Conservation (phyloP, 352 stramenopile species). For the Pythium folliculosum region DNA sequence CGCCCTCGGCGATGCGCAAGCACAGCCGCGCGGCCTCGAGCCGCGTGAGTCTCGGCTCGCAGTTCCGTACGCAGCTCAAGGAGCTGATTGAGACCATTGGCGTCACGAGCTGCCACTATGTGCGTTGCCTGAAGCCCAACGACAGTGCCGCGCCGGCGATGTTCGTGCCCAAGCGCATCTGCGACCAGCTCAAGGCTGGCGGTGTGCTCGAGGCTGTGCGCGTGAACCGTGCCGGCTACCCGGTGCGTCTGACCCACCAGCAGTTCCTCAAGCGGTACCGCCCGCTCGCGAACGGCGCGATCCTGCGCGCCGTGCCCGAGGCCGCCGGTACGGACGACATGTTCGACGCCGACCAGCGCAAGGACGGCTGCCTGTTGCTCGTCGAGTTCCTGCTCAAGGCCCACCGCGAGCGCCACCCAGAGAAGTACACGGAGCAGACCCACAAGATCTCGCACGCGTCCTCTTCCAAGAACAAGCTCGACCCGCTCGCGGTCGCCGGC, state of each 20-base stretch:
- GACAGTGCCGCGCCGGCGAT: constrained; percentile 88
- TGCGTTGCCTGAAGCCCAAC: constrained; percentile 99
- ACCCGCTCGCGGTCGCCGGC: constrained; percentile 45
- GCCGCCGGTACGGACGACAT: constrained; percentile 44
- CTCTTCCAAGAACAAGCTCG: constrained; percentile 44
- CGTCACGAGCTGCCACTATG: constrained; percentile 95
- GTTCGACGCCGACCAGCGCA: constrained; percentile 59
- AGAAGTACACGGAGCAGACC: constrained; percentile 31
- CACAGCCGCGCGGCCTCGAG: constrained; percentile 35
- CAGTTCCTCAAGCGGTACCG: constrained; percentile 92
- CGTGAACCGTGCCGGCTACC: constrained; percentile 97
- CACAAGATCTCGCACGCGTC: constrained; percentile 25
- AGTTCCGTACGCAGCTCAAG: constrained; percentile 93
- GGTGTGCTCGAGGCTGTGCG: constrained; percentile 99
- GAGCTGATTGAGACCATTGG: constrained; percentile 94
- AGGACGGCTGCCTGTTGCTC: constrained; percentile 52
- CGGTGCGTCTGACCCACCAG: constrained; percentile 94
- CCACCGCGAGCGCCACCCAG: constrained; percentile 68
- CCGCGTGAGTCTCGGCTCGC: constrained; percentile 70
- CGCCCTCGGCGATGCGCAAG: constrained; percentile 38
- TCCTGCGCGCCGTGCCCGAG: constrained; percentile 67
- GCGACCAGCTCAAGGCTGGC: constrained; percentile 96
- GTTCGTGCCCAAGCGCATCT: constrained; percentile 91
- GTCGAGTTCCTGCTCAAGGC: constrained; percentile 71
- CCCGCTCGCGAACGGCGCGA: constrained; percentile 66